phyloP scores from a whole-genome alignment of 2,329 filamentous ascomycete species.

The Colletotrichum tanaceti region DNA sequence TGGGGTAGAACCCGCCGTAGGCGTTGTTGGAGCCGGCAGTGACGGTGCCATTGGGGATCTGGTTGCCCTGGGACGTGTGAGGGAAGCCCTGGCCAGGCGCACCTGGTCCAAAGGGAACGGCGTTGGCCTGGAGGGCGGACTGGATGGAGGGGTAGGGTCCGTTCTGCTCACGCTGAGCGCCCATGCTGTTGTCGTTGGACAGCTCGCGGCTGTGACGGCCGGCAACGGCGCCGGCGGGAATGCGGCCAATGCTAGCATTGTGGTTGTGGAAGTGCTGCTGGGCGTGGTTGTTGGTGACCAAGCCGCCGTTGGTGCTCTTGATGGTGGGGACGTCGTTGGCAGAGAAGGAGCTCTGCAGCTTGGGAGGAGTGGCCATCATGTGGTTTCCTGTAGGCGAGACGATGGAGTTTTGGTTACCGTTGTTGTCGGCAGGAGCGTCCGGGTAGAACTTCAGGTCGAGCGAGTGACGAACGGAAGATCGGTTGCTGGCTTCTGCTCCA shows the following conservation, averaged over 20 bases:
- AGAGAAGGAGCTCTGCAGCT: constrained; percentile 89
- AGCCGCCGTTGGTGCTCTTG: constrained; percentile 67
- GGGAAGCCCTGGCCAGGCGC: constrained; percentile 50
- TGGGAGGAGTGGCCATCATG: constrained; percentile 72
- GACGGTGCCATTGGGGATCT: constrained; percentile 29
- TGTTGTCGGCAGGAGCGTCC: constrained; percentile 56
- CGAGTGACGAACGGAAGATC: constrained; percentile 67
- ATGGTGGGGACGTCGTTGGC: constrained; percentile 88
- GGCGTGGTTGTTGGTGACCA: constrained; percentile 65
- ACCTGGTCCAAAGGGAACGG: constrained; percentile 80
- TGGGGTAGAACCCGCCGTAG: constrained; percentile 35
- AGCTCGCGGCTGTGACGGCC: constrained; percentile 81
- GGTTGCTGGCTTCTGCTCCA: constrained; percentile 58
- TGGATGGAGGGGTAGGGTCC: constrained; percentile 70
- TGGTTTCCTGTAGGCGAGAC: constrained; percentile 63
- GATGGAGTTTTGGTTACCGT: constrained; percentile 49
- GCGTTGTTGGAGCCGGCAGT: constrained; percentile 28
- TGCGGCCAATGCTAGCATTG: constrained; percentile 84
- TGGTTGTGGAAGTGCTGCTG: constrained; percentile 79
- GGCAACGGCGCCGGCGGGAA: constrained; percentile 73
- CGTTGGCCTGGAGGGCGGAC: constrained; percentile 82
- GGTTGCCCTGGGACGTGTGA: constrained; percentile 45
- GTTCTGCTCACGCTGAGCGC: constrained; percentile 56
- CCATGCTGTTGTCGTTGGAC: constrained; percentile 61
- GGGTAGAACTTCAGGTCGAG: constrained; percentile 65